Base-by-base conservation (phyloP, 2,329 filamentous ascomycete genomes). In the Chalara sp. region DNA sequence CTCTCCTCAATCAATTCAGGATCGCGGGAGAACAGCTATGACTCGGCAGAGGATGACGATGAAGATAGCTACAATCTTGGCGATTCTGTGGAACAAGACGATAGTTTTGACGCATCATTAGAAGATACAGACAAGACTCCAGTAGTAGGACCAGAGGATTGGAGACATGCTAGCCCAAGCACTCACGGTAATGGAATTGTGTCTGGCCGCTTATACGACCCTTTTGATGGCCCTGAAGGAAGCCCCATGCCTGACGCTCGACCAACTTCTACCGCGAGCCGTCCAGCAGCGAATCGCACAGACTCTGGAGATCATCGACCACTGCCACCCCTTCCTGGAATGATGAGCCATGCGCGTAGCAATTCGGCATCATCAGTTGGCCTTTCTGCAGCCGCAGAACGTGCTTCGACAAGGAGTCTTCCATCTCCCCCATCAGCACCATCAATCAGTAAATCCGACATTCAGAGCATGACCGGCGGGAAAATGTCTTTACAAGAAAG, bases 81-180 rank as follows among this genome's bases (percentile, higher is more conserved):
- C 6, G 79, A 79, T 42, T 82, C 79, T 30, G 79, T 78, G 5
- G 72, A 80, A 31, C 77, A 81, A 49, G 78, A 79, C 42, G 92
- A 96, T 64, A 96, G 92, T 71, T 97, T 97, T 60, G 92, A 97
- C 68, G 92, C 89, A 11, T 95, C 90, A 6, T 78, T 97, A 1
- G 92, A 97, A 69, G 92, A 97, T 64, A 92, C 89, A 5, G 89
- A 95, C 63, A 97, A 97, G 75, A 97, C 93, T 1, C 93, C 93
- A 0, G 93, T 99, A 8, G 92, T 99, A n/a, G 81, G 95, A 28
- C 93, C 93, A 1, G 93, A 97, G 62, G 90, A 96, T 66, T 99
- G 93, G 93, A 83, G 87, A 56, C 87, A 91, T 72, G 71, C 88
- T 71, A 66, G 83, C 75, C 61, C 81, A 6, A 60, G 68, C 48